A percentile compares a stretch with the other conserved stretches of the same genome.
Conservation (phyloP, 805 yeast species). For the Ogataea methylovora region DNA sequence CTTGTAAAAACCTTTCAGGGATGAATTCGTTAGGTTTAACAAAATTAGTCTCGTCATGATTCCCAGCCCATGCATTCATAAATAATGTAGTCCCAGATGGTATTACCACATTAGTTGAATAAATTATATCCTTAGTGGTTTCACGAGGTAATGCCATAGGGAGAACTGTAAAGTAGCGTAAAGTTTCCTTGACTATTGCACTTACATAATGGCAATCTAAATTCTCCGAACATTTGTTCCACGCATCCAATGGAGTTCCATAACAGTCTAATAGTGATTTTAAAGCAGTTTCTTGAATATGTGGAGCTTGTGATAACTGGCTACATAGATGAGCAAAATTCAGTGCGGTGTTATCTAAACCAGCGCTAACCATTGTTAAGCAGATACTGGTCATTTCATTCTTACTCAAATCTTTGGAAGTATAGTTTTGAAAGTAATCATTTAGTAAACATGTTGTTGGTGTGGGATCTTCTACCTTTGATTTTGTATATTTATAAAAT, state of each 20-base stretch:
- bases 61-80: constrained; percentile 66
- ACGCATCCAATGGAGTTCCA: constrained; percentile 18
- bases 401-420: background rate
- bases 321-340: constrained; percentile 56
- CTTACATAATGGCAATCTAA: constrained; percentile 39
- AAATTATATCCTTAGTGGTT: constrained; percentile 43
- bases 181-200: constrained; percentile 57
- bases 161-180: constrained; percentile 55
- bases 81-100: constrained; percentile 50
- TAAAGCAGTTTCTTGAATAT: constrained; percentile 38
- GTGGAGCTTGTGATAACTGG: constrained; percentile 38
- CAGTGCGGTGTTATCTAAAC: constrained; percentile 64
- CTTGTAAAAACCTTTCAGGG: constrained; percentile 45
- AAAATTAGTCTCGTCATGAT: constrained; percentile 47
- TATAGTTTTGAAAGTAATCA: background rate
- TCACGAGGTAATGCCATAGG: constrained; percentile 62
- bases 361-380: constrained; percentile 73
- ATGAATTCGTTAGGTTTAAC: constrained; percentile 36
- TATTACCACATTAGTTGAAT: constrained; percentile 30
- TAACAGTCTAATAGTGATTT: constrained; percentile 24
- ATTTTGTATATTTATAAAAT: constrained; percentile 24
- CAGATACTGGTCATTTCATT: constrained; percentile 44
- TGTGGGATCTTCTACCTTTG: constrained; percentile 9
- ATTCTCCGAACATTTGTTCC: constrained; percentile 28
- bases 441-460: background rate